Conservation (phyloP, 768 basidiomycete genomes). For the Tephrocybe rancida region DNA sequence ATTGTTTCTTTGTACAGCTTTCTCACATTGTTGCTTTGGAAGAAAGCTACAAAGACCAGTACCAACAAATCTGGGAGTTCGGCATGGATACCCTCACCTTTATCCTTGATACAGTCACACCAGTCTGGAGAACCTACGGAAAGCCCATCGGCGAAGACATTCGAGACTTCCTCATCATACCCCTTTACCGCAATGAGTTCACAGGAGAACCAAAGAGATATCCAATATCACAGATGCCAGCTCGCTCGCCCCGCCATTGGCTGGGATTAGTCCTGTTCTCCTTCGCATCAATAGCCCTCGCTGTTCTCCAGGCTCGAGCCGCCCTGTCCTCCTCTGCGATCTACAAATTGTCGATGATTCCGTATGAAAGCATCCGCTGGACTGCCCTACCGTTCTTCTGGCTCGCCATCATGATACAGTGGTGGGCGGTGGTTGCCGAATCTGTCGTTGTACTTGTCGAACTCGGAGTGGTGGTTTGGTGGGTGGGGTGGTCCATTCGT, state of each 20-base stretch:
- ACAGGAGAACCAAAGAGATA: conserved; percentile 77
- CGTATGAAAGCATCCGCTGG: conserved; percentile 65
- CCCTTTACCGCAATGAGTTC: conserved; percentile 83
- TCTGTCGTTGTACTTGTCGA: conserved; percentile 57
- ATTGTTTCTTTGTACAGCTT: conserved; percentile 41
- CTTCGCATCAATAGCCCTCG: conserved; percentile 46
- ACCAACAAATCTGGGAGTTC: conserved; percentile 81
- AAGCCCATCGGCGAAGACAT: conserved; percentile 82
- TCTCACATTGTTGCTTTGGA: conserved; percentile 72
- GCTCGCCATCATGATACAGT: conserved; percentile 65
- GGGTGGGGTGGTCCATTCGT: conserved; percentile 72
- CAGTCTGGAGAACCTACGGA: conserved; percentile 82
- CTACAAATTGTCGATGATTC: conserved; percentile 59
- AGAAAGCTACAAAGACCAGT: conserved; percentile 79
- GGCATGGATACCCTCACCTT: conserved; percentile 79
- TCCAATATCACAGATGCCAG: conserved; percentile 56
- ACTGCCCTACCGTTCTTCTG: conserved; percentile 63
- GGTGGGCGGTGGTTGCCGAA: conserved; percentile 67
- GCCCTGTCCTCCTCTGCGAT: conserved; percentile 57
- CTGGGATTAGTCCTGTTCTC: conserved; percentile 57
- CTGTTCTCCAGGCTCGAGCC: conserved; percentile 57
- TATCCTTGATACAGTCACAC: conserved; percentile 74
- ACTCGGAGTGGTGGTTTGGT: conserved; percentile 66
- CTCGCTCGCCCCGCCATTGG: conserved; percentile 72
- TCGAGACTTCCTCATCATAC: conserved; percentile 80